Evolutionary conservation across 2,329 filamentous ascomycete genomes (phyloP), one percentile per base, ranked within the genome.

Genomic region (Hypoxylon sp.): DNA sequence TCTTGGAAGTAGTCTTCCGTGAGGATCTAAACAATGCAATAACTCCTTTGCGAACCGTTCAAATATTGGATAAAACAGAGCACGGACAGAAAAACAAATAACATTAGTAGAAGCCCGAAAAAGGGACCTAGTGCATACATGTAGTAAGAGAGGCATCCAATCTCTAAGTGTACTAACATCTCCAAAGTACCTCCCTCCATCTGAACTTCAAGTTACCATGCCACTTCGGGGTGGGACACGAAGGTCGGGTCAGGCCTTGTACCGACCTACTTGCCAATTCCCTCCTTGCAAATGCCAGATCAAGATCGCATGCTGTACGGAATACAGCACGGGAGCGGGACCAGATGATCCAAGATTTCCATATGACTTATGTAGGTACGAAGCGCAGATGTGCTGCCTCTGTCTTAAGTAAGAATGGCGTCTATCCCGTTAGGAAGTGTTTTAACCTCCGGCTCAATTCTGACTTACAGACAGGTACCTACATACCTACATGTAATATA

Each of bases 321-420:
- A 65, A 65, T 65, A 65, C 62, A 48, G 58, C 65, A 55, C 53
- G 36, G 57, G 62, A 65, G 65, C 56, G 60, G 58, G 61, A 68
- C 62, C 50, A 50, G 65, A 65, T 60, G 61, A 62, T 42, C 65
- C 61, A 68, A 68, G 61, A 68, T 65, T 60, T 40, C 11, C 14
- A 24, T 46, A 12, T 44, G 16, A 56, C 16, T 57, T 57, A 65
- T 45, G 54, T 68, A 68, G 61, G 53, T 53, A 59, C 53, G 42
- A 18, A 46, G 16, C 40, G 59, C 45, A 58, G 42, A 45, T 55
- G 32, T 26, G 4, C 11, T 51, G 26, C 42, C 42, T 55, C 42
- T 50, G 59, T 55, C 16, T 48, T 57, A 51, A 53, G 54, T 61
- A 61, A 46, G 36, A 40, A 54, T 49, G 40, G 4, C 36, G 38